phyloP scores from a whole-genome alignment of 2,329 filamentous ascomycete species.

The Colletotrichum sidae region DNA sequence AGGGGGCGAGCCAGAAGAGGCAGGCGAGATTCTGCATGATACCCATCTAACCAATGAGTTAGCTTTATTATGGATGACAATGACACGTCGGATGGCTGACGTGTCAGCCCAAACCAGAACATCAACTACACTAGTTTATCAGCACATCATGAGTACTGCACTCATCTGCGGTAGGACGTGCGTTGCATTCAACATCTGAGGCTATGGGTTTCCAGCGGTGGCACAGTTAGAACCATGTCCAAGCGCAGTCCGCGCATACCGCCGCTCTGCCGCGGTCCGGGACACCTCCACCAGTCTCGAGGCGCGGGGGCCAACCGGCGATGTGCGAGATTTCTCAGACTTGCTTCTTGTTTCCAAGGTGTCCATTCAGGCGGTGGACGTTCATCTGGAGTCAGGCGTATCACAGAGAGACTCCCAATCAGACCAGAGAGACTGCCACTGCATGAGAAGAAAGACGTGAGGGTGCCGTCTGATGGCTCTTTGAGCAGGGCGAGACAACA shows the following conservation, averaged over 20 bases:
- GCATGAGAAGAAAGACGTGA: neutral
- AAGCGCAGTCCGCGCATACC: slow-evolving; percentile 16
- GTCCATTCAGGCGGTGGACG: neutral
- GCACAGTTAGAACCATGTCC: neutral
- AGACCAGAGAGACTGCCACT: slow-evolving; percentile 3
- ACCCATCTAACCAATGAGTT: slow-evolving; percentile 32
- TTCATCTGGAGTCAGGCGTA: slow-evolving; percentile 14
- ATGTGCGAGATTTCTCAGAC: neutral
- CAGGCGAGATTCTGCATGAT: slow-evolving; percentile 23
- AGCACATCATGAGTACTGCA: neutral
- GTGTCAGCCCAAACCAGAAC: neutral
- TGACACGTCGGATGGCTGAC: slow-evolving; percentile 5
- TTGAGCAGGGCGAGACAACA: too few relatives aligned
- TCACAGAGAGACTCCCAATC: neutral
- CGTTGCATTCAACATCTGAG: neutral
- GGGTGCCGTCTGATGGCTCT: too few relatives aligned
- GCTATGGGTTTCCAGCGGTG: neutral
- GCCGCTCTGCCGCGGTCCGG: slow-evolving; percentile 2
- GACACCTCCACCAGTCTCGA: neutral
- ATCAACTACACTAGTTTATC: too few relatives aligned
- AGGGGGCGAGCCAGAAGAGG: neutral
- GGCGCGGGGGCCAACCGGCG: neutral
- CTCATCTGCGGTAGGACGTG: neutral
- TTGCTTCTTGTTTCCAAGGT: neutral
- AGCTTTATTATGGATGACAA: slow-evolving; percentile 18